A percentile compares a stretch with the other conserved stretches of the same genome.
Evolutionary conservation across 257 asterid genomes (phyloP).

Genomic region (Scutellaria minor): DNA sequence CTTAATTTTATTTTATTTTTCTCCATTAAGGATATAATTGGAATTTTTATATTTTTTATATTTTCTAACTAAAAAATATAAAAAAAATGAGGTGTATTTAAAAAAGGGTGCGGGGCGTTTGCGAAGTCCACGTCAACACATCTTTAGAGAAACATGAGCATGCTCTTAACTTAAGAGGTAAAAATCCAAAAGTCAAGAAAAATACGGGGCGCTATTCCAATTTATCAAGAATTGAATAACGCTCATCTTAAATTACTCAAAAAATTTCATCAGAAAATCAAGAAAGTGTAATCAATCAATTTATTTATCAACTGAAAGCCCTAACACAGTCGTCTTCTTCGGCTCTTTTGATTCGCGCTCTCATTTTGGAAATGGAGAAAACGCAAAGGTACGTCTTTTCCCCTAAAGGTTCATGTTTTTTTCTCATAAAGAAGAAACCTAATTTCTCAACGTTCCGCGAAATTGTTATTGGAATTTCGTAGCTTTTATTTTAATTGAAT

Average conservation of each 20-base stretch:
- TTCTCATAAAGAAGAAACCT: slow-evolving; percentile 10
- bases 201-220: neutral
- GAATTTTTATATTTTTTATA: no score
- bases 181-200: neutral
- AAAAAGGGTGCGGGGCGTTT: no score
- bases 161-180: no score
- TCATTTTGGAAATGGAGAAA: slow-evolving; percentile 25
- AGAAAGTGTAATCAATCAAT: neutral
- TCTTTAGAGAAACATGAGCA: no score
- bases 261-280: neutral
- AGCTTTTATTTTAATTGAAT: neutral
- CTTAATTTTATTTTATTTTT: no score
- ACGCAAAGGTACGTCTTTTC: slow-evolving; percentile 32
- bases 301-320: slow-evolving; percentile 24
- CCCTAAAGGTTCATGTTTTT: neutral
- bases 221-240: neutral
- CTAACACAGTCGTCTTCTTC: slow-evolving; percentile 24
- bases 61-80: no score
- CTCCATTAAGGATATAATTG: no score
- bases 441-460: slow-evolving; percentile 18
- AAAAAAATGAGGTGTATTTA: no score
- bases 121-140: no score
- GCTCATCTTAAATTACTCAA: slow-evolving; percentile 11
- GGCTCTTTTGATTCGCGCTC: neutral
- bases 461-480: slow-evolving; percentile 15